Conservation (phyloP, 192 early-diverging fungal genomes). For the Coemansia sp. region DNA sequence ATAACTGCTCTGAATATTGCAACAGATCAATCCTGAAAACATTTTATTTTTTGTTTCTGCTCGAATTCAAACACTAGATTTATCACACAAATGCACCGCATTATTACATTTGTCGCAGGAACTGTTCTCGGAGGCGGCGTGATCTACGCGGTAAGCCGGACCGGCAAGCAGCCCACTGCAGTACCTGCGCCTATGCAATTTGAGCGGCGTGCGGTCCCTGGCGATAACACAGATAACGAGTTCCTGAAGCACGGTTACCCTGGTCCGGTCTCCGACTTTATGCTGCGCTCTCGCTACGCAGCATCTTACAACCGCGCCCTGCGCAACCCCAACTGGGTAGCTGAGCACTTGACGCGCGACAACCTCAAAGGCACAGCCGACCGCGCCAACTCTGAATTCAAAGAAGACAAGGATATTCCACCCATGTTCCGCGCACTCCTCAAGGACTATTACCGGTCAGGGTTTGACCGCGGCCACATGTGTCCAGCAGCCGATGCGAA, state of each 20-base stretch:
- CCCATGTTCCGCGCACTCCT: conserved; percentile 71
- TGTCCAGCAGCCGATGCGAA: conserved; percentile 88
- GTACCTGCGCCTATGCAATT: neutral
- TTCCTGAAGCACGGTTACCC: conserved; percentile 45
- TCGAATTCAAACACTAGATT: neutral
- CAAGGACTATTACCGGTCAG: conserved; percentile 75
- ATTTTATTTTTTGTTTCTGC: neutral
- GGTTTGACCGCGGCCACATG: conserved; percentile 93
- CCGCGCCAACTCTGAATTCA: conserved; percentile 69
- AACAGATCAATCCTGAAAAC: neutral
- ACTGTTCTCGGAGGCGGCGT: conserved; percentile 42
- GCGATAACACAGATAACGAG: conserved; percentile 23
- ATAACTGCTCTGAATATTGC: neutral
- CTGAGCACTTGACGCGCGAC: conserved; percentile 66
- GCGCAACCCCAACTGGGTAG: conserved; percentile 77
- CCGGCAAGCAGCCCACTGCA: neutral
- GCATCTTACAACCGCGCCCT: conserved; percentile 74
- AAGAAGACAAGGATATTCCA: conserved; percentile 76
- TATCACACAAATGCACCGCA: conserved; percentile 30
- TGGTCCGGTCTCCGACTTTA: conserved; percentile 76
- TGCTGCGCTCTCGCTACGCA: conserved; percentile 69
- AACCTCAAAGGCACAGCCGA: conserved; percentile 58
- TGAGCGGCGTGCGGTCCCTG: neutral
- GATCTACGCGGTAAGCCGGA: conserved; percentile 27
- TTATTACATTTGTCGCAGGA: conserved; percentile 47